Conservation (phyloP, 306 rosid species). For the Betula pendula region DNA sequence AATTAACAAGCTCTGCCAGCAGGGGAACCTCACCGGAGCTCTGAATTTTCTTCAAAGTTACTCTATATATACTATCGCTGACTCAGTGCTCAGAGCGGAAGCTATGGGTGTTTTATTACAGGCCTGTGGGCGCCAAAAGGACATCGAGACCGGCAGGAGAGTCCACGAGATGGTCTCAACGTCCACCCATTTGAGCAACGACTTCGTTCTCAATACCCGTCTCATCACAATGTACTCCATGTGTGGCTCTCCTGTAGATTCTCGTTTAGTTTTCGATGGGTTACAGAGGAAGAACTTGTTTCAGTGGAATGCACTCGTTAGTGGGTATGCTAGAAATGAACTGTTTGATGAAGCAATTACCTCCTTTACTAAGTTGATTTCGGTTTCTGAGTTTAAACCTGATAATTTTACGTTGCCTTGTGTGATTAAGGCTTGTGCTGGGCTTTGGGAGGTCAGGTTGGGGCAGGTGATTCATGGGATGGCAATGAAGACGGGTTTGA, state of each 20-base stretch:
- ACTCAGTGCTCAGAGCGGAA: conserved; percentile 31
- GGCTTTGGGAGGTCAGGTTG: conserved; percentile 41
- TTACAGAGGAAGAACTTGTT: conserved; percentile 48
- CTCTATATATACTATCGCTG: conserved; percentile 27
- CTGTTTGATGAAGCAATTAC: conserved; percentile 48
- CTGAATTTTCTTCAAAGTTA: conserved; percentile 40
- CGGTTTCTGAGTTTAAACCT: conserved; percentile 50
- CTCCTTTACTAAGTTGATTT: conserved; percentile 47
- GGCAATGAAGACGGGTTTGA: conserved; percentile 53
- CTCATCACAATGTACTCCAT: conserved; percentile 68
- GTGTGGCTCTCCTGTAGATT: conserved; percentile 60
- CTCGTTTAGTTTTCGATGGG: conserved; percentile 52
- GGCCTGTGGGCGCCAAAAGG: conserved; percentile 51
- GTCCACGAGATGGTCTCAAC: conserved; percentile 48
- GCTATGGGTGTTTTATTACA: conserved; percentile 50
- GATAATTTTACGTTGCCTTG: conserved; percentile 75
- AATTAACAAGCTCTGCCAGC: conserved; percentile 46
- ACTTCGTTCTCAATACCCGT: conserved; percentile 67
- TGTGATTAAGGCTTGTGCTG: conserved; percentile 63
- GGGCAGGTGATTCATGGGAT: conserved; percentile 64
- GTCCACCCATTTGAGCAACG: conserved; percentile 40
- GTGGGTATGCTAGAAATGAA: conserved; percentile 56
- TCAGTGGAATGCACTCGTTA: conserved; percentile 76
- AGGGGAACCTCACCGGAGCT: conserved; percentile 55
- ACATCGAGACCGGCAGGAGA: conserved; percentile 54